phyloP scores from a whole-genome alignment of 441 rosid genomes.

The Pelargonium australe region DNA sequence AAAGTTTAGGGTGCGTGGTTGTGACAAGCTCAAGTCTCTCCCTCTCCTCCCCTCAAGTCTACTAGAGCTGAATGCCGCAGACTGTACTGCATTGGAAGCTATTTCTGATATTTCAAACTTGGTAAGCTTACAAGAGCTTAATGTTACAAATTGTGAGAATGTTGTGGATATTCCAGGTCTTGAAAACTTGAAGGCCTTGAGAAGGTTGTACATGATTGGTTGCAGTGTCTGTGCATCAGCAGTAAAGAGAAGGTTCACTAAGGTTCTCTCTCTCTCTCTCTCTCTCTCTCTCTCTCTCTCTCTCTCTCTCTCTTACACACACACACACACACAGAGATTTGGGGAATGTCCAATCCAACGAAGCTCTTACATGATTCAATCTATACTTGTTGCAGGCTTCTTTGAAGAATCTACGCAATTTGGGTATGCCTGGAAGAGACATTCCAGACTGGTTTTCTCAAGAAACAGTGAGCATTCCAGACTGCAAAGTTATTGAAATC shows the following conservation, averaged over 20 bases:
- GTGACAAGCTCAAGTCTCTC: conserved; percentile 42
- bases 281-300: conserved; percentile 2
- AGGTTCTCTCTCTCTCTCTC: conserved; percentile 31
- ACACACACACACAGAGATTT: not conserved
- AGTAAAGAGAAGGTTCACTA: conserved; percentile 43
- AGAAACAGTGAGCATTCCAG: conserved; percentile 29
- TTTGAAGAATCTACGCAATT: conserved; percentile 32
- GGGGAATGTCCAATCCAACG: not conserved
- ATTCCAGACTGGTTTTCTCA: conserved; percentile 53
- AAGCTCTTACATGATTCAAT: too few species aligned
- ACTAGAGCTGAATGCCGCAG: conserved; percentile 28
- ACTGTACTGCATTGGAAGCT: conserved; percentile 41
- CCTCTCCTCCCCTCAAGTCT: conserved; percentile 54
- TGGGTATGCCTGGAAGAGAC: conserved; percentile 52
- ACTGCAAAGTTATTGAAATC: conserved; percentile 30
- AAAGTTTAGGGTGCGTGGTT: conserved; percentile 36
- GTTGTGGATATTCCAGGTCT: conserved; percentile 47
- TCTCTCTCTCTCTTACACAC: too few species aligned
- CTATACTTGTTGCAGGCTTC: conserved; percentile 32
- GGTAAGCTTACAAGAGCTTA: conserved; percentile 29
- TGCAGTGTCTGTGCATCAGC: conserved; percentile 35
- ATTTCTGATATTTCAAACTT: conserved; percentile 39
- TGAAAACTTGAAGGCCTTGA: conserved; percentile 36
- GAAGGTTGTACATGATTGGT: conserved; percentile 40
- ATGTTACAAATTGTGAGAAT: conserved; percentile 51